phyloP scores from a whole-genome alignment of 2,329 filamentous ascomycete genomes.

The Xylaria arbuscula region DNA sequence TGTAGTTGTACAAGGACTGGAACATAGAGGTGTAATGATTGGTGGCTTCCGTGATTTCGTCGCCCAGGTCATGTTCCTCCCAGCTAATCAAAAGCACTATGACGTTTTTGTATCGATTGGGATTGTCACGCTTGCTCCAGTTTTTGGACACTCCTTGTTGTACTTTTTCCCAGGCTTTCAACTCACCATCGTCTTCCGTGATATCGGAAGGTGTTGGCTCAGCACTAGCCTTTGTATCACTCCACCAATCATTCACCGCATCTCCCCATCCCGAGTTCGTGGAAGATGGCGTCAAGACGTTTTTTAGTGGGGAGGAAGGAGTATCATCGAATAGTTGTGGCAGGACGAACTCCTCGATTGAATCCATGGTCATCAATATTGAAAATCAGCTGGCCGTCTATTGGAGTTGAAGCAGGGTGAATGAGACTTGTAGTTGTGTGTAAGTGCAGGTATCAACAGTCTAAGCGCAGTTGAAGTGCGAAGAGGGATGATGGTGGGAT shows the following conservation, averaged over 20 bases:
- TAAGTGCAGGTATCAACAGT: no score
- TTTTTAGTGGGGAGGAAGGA: background rate
- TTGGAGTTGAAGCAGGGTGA: no score
- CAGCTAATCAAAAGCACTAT: conserved; percentile 12
- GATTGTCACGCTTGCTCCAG: background rate
- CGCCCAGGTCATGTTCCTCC: conserved; percentile 11
- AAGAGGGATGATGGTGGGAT: no score
- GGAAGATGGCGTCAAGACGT: background rate
- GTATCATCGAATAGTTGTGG: background rate
- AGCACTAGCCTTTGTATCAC: background rate
- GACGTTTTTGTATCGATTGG: background rate
- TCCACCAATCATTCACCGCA: no score
- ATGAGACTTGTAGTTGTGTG: no score
- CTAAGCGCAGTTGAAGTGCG: no score
- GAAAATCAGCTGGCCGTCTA: no score
- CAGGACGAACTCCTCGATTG: no score
- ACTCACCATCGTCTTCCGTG: background rate
- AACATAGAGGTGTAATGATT: background rate
- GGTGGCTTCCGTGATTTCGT: background rate
- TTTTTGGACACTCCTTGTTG: background rate
- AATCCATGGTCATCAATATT: no score
- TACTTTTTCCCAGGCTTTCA: background rate
- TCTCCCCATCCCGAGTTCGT: background rate
- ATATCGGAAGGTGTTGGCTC: background rate
- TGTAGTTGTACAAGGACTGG: conserved; percentile 3